These are phyloP conservation scores for Prunus salicina DNA, from an alignment of 306 rosid species.

Conservation along the genomic window DNA sequence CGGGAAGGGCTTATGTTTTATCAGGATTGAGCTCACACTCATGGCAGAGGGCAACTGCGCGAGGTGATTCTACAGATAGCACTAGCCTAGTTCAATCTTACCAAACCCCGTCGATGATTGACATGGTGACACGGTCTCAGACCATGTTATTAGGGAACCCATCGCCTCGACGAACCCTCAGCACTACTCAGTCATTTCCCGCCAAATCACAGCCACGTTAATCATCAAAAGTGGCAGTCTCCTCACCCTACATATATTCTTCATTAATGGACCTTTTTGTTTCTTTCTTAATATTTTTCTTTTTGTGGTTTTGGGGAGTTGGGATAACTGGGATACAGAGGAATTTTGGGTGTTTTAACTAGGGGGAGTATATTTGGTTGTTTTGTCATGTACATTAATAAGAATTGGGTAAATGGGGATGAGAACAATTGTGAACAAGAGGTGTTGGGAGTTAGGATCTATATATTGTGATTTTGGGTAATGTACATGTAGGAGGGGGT, in stretches of 20 bases:
- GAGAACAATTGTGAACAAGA: constrained; percentile 37
- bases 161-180: constrained; percentile 34
- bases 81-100: constrained; percentile 66
- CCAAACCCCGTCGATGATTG: constrained; percentile 81
- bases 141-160: constrained; percentile 51
- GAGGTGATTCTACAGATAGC: constrained; percentile 84
- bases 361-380: constrained; percentile 40
- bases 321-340: constrained; percentile 28
- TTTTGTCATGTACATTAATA: constrained; percentile 55
- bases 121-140: constrained; percentile 85
- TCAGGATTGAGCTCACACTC: constrained; percentile 93
- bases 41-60: constrained; percentile 90
- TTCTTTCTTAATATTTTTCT: constrained; percentile 14
- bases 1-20: constrained; percentile 86
- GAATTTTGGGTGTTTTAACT: constrained; percentile 32
- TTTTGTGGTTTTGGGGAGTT: constrained; percentile 23
- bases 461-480: constrained; percentile 24
- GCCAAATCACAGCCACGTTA: constrained; percentile 30
- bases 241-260: constrained; percentile 24
- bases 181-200: constrained; percentile 43
- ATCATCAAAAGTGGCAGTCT: constrained; percentile 17
- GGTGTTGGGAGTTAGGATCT: constrained; percentile 16
- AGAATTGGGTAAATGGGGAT: constrained; percentile 34
- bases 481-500: constrained; percentile 32
- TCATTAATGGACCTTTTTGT: constrained; percentile 19